These are phyloP conservation scores for Amniculicola lignicola DNA, from an alignment of 495 filamentous ascomycete species.

Conservation along the genomic window DNA sequence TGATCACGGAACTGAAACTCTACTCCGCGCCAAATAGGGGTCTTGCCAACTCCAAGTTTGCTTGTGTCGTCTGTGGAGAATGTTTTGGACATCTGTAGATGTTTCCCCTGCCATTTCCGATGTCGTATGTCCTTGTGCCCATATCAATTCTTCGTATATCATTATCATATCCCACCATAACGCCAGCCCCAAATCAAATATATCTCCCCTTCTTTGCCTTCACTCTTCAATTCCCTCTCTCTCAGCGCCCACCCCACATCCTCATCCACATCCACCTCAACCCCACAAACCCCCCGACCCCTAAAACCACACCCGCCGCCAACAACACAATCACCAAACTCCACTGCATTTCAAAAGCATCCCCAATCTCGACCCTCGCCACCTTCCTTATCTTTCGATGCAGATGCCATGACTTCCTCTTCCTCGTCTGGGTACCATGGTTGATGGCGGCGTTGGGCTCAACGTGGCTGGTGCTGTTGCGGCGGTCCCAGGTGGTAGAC, in stretches of 20 bases:
- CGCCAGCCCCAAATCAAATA: not conserved
- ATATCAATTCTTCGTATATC: too few species aligned
- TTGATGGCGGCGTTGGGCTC: not conserved
- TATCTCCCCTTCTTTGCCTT: not conserved
- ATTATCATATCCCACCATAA: not conserved
- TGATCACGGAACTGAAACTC: too few species aligned
- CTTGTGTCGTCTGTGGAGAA: too few species aligned
- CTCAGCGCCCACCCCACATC: not conserved
- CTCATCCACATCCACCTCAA: slow-evolving; percentile 20
- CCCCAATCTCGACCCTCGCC: slow-evolving; percentile 36
- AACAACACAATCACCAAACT: slow-evolving; percentile 34
- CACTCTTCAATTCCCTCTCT: not conserved
- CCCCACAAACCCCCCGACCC: slow-evolving; percentile 19
- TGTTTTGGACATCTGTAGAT: too few species aligned
- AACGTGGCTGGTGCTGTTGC: not conserved
- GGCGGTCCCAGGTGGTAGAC: slow-evolving; percentile 21
- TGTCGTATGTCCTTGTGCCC: too few species aligned
- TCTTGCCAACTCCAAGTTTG: too few species aligned
- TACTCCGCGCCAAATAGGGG: too few species aligned
- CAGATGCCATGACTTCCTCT: slow-evolving; percentile 33
- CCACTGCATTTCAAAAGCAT: slow-evolving; percentile 40
- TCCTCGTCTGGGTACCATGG: slow-evolving; percentile 1
- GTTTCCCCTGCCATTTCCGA: too few species aligned
- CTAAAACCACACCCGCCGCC: not conserved
- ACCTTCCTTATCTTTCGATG: slow-evolving; percentile 42